phyloP scores from a whole-genome alignment of 176 grass and related monocot genomes.

The Hsuehochloa calcarea region DNA sequence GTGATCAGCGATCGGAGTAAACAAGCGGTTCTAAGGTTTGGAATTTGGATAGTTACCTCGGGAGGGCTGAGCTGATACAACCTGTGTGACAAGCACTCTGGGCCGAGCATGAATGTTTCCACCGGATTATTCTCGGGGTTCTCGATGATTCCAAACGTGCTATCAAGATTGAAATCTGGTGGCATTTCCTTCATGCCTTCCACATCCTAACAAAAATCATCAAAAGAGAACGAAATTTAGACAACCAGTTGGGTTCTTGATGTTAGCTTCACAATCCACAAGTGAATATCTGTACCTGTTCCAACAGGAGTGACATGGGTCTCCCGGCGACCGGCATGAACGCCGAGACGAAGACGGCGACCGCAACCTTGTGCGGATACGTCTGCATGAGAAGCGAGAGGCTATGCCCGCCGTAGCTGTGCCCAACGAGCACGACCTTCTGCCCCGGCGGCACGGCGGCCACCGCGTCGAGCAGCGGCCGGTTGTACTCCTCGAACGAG shows the following conservation, averaged over 20 bases:
- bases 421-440: constrained; percentile 9
- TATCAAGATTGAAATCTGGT: constrained; percentile 3
- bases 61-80: constrained; percentile 45
- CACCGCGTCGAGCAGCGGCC: constrained; percentile 4
- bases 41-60: constrained; percentile 1
- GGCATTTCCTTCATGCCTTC: neutral
- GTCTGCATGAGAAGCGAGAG: constrained; percentile 16
- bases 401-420: constrained; percentile 18
- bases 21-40: neutral
- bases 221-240: neutral
- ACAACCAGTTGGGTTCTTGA: neutral
- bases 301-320: neutral
- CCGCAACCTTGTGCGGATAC: neutral
- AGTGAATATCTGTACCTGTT: neutral
- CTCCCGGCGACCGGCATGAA: neutral
- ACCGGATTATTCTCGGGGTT: neutral
- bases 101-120: constrained; percentile 1
- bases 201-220: neutral
- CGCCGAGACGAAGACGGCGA: constrained; percentile 21
- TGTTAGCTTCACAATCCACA: too few relatives aligned
- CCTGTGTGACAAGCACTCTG: constrained; percentile 21
- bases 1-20: neutral
- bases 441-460: neutral
- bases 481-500: constrained; percentile 13
- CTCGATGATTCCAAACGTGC: neutral